phyloP scores from a whole-genome alignment of 257 asterid genomes.

The Fraxinus pennsylvanica region DNA sequence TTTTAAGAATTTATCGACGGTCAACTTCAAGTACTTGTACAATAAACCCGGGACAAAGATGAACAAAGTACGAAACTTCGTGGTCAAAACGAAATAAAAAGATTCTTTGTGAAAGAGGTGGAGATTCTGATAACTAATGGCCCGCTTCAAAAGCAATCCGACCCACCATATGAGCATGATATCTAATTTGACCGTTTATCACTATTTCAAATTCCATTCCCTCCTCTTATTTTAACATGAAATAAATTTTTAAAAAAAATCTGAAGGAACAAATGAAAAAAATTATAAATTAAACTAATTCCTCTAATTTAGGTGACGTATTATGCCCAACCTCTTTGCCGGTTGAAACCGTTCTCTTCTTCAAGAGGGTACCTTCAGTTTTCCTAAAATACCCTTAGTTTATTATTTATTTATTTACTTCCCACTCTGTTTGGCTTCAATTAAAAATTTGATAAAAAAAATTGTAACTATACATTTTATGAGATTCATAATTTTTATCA shows the following conservation, averaged over 20 bases:
- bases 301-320: conserved; percentile 30
- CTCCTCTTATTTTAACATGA: conserved; percentile 7
- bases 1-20: too few species aligned
- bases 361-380: neutral
- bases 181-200: neutral
- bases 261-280: neutral
- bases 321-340: conserved; percentile 15
- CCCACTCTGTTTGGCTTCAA: too few species aligned
- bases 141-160: conserved; percentile 26
- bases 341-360: conserved; percentile 27
- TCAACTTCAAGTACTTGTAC: too few species aligned
- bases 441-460: too few species aligned
- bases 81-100: conserved; percentile 28
- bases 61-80: too few species aligned
- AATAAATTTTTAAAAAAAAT: neutral
- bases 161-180: conserved; percentile 8
- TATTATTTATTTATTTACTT: too few species aligned
- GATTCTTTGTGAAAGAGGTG: conserved; percentile 10
- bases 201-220: conserved; percentile 32
- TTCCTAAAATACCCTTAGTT: conserved; percentile 4
- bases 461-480: too few species aligned
- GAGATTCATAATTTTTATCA: too few species aligned
- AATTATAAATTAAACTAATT: conserved; percentile 21
- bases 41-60: too few species aligned
- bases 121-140: conserved; percentile 19